These are phyloP conservation scores for Pseudognaphalium luteoalbum DNA, from an alignment of 129 eudicot species.

Conservation along the genomic window DNA sequence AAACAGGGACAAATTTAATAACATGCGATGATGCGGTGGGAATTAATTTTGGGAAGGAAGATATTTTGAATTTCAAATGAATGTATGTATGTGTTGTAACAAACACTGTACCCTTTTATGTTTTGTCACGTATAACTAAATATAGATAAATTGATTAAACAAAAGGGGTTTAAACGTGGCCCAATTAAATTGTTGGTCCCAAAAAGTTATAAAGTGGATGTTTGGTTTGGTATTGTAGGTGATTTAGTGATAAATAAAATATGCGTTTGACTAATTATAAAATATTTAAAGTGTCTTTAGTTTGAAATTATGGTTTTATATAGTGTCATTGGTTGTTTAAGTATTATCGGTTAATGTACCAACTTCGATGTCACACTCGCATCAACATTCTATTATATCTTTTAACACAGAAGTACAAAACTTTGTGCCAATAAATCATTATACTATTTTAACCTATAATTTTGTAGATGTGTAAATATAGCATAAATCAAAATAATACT, in stretches of 20 bases:
- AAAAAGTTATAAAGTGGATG: neutral
- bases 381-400: no score
- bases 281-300: no score
- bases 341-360: no score
- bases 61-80: slow-evolving; percentile 39
- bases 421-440: no score
- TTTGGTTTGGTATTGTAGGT: slow-evolving; percentile 15
- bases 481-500: no score
- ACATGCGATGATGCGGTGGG: neutral
- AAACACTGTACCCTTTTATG: slow-evolving; percentile 10
- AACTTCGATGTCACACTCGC: no score
- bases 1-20: slow-evolving; percentile 9
- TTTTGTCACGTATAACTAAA: neutral
- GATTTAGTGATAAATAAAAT: neutral
- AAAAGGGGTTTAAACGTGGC: slow-evolving; percentile 4
- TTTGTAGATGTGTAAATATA: no score
- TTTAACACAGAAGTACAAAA: no score
- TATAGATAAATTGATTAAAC: neutral
- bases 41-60: slow-evolving; percentile 18
- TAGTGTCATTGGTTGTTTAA: no score
- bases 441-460: no score
- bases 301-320: no score
- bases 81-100: neutral
- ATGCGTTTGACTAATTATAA: neutral
- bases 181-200: slow-evolving; percentile 3